Evolutionary conservation across 2,329 filamentous ascomycete species (phyloP), one percentile per base, ranked within the genome.

Genomic region (Aureobasidium sp.): DNA sequence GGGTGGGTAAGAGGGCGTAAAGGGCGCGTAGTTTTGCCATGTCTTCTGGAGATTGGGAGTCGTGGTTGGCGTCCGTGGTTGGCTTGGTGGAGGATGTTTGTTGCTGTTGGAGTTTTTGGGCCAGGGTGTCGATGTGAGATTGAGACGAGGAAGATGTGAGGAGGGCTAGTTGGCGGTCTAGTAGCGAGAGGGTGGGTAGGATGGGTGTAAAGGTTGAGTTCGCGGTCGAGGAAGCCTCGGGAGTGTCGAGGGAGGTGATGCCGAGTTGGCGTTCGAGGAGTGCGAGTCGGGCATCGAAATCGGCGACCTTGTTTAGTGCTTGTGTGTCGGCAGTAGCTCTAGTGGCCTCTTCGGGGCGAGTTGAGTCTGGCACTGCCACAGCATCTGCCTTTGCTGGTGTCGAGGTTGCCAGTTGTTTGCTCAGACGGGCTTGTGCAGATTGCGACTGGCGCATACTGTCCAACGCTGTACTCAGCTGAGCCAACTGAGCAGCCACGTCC

Each of bases 1-100:
- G 94, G 0, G 90, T 94, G 1, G 91, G 88, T 17, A 99, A 78
- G 3, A 91, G 90, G 1, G 89, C 88, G 74, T 97, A 97, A 5
- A 99, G 82, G 1, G 92, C 90, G 66, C 96, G 94, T 72, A 99
- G 89, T 73, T 96, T 96, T 59, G 89, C 82, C 44, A 86, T 82
- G 68, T 95, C 89, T 68, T 96, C 91, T 9, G 81, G 77, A 65
- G 31, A 71, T 60, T 48, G 67, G 73, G 9, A 70, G 7, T 44
- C 40, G 2, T 44, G 39, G 15, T 61, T 37, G 44, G 50, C 47
- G 24, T 65, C 37, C 31, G 44, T 59, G 37, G 57, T 33, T 44
- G 79, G 6, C 3, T 48, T 27, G 1, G 61, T 4, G 15, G 31
- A 8, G 4, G 39, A n/a, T 29, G 50, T n/a, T 27, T 47, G 54